These are phyloP conservation scores for Puccinia triticina DNA, from an alignment of 1,284 basidiomycete genomes.

Conservation along the genomic window DNA sequence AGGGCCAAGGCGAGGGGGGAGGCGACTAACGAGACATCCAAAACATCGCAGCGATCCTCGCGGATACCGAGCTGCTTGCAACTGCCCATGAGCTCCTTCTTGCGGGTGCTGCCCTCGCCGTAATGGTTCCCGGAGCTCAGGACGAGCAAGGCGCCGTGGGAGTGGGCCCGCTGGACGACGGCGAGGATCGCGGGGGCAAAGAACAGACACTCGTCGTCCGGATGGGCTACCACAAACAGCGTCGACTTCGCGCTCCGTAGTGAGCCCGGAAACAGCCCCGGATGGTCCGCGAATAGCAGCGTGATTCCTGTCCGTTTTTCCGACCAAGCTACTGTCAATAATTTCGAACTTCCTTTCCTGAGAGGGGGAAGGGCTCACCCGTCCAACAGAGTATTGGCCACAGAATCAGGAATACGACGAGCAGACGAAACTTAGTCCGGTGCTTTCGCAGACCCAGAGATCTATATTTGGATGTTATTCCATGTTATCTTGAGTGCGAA, in stretches of 20 bases:
- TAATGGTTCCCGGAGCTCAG: conserved; percentile 70
- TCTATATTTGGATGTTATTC: background rate
- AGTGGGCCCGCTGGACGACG: background rate
- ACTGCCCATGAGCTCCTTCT: conserved; percentile 67
- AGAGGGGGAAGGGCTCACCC: background rate
- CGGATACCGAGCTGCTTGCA: conserved; percentile 53
- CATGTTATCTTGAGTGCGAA: background rate
- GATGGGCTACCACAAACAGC: conserved; percentile 80
- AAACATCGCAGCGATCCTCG: conserved; percentile 67
- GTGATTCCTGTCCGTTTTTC: background rate
- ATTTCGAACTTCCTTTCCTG: background rate
- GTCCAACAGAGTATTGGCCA: conserved; percentile 44
- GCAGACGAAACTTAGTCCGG: conserved; percentile 23
- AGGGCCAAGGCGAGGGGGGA: background rate
- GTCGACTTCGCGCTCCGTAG: conserved; percentile 56
- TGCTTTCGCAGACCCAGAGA: conserved; percentile 24
- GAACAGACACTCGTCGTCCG: conserved; percentile 90
- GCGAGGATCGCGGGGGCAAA: conserved; percentile 74
- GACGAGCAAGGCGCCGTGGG: conserved; percentile 43
- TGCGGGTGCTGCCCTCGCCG: conserved; percentile 72
- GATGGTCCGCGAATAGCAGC: conserved; percentile 22
- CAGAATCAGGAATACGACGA: background rate
- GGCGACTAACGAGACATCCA: conserved; percentile 67
- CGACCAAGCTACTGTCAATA: background rate
- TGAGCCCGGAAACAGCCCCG: conserved; percentile 41